phyloP scores from a whole-genome alignment of 208 protist species.

The Vickermania ingenoplastis region DNA sequence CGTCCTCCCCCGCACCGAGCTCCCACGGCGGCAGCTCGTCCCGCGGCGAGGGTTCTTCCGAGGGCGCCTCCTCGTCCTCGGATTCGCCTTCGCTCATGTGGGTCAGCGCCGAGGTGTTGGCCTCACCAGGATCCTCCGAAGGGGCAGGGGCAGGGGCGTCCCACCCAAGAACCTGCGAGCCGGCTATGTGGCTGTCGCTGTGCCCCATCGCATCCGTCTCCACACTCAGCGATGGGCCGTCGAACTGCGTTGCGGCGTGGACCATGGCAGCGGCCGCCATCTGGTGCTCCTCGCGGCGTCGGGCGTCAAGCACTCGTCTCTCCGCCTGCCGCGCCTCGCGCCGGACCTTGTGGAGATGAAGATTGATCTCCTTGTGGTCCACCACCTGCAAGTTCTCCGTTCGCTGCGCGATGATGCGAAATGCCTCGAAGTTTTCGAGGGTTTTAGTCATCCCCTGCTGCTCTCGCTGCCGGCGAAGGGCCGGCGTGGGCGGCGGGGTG shows the following conservation, averaged over 20 bases:
- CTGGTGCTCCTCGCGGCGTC: constrained; percentile 59
- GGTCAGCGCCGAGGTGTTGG: neutral
- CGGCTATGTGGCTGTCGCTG: neutral
- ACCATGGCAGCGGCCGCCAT: constrained; percentile 54
- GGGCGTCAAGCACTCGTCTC: constrained; percentile 29
- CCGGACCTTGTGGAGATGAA: constrained; percentile 58
- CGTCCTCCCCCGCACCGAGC: constrained; percentile 56
- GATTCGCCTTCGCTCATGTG: neutral
- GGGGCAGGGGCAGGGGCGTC: neutral
- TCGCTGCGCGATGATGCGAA: constrained; percentile 80
- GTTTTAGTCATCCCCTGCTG: constrained; percentile 67
- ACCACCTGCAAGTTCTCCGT: constrained; percentile 87
- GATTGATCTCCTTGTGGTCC: constrained; percentile 83
- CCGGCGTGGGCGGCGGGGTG: constrained; percentile 34
- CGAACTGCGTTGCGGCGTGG: constrained; percentile 44
- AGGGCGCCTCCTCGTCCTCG: neutral
- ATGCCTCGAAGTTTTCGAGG: constrained; percentile 80
- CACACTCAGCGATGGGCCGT: constrained; percentile 21
- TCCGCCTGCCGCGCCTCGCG: constrained; percentile 42
- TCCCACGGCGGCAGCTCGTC: constrained; percentile 82
- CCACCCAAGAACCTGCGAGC: constrained; percentile 20
- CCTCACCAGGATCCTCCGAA: neutral
- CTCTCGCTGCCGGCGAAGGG: constrained; percentile 63
- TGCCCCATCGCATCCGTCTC: neutral
- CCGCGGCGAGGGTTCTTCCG: neutral